Conservation (phyloP, 331 rosid species). For the Prunus yedoensis region DNA sequence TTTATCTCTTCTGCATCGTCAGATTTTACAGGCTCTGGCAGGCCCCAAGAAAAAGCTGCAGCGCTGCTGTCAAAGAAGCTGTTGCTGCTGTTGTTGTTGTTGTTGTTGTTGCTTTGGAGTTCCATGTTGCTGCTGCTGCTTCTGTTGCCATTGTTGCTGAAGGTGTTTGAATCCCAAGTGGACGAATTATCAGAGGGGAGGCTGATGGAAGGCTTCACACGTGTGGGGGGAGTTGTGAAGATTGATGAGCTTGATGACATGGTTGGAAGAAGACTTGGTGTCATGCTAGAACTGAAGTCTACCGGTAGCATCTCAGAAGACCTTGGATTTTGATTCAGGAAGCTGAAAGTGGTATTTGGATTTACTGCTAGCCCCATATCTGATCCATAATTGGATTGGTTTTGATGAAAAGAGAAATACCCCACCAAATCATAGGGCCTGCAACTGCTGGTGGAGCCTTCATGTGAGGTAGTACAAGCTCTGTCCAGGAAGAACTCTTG, state of each 20-base stretch:
- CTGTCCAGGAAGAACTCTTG: slow-evolving; percentile 60
- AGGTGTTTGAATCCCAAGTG: slow-evolving; percentile 23
- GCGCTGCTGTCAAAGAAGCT: slow-evolving; percentile 37
- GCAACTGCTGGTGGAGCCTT: slow-evolving; percentile 44
- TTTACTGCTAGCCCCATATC: slow-evolving; percentile 38
- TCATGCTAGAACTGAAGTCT: too few relatives aligned
- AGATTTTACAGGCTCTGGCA: slow-evolving; percentile 46
- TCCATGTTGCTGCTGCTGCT: slow-evolving; percentile 30
- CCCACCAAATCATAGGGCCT: slow-evolving; percentile 53
- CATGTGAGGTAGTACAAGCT: slow-evolving; percentile 33
- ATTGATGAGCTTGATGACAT: slow-evolving; percentile 36
- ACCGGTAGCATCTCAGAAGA: not conserved
- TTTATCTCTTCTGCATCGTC: slow-evolving; percentile 53
- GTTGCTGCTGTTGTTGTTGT: slow-evolving; percentile 20
- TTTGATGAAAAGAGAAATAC: slow-evolving; percentile 53
- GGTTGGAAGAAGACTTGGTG: not conserved
- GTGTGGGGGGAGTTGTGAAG: slow-evolving; percentile 31
- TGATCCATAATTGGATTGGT: slow-evolving; percentile 43
- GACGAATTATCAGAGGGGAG: slow-evolving; percentile 47
- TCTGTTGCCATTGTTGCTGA: slow-evolving; percentile 33
- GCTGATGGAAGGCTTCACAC: slow-evolving; percentile 57
- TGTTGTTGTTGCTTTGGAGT: slow-evolving; percentile 18
- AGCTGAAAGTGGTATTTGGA: slow-evolving; percentile 44
- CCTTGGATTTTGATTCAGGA: slow-evolving; percentile 31
- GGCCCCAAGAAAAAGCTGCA: slow-evolving; percentile 50